Conservation (phyloP, 108 stramenopile genomes). For the Conticribra weissflogii region DNA sequence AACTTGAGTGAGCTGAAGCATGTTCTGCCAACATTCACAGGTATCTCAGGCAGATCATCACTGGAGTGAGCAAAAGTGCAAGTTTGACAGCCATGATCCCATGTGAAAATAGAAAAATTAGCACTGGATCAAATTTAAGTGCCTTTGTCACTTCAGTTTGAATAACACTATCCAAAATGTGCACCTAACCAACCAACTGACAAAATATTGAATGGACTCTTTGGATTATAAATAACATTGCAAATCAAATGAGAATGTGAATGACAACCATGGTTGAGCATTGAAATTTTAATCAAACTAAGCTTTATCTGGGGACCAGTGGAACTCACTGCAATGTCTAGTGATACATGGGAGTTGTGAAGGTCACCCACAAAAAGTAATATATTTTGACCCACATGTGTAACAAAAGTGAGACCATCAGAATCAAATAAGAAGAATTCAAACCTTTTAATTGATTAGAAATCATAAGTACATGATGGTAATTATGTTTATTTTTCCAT, state of each 20-base stretch:
- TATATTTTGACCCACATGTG: not conserved
- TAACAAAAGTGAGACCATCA: not conserved
- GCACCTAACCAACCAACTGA: not conserved
- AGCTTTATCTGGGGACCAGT: not conserved
- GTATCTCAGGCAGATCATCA: conserved; percentile 1
- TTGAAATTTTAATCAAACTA: not conserved
- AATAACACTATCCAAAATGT: too few relatives aligned
- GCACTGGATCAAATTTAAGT: not conserved
- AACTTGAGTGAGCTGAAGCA: not conserved
- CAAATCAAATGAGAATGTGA: not conserved
- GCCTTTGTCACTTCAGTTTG: not conserved
- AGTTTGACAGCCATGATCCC: conserved; percentile 9
- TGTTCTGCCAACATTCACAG: conserved; percentile 4
- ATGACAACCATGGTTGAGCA: not conserved
- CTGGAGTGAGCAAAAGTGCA: not conserved
- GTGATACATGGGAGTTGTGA: not conserved
- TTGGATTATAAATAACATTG: conserved; percentile 2
- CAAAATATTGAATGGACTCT: conserved; percentile 5
- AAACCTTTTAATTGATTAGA: too few relatives aligned
- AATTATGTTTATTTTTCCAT: too few relatives aligned
- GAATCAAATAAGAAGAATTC: not conserved
- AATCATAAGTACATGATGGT: too few relatives aligned
- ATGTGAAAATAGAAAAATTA: not conserved
- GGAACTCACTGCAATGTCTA: not conserved
- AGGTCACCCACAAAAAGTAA: not conserved